phyloP scores from a whole-genome alignment of 1,139 yeast genomes.

The Taiozyma onychis region DNA sequence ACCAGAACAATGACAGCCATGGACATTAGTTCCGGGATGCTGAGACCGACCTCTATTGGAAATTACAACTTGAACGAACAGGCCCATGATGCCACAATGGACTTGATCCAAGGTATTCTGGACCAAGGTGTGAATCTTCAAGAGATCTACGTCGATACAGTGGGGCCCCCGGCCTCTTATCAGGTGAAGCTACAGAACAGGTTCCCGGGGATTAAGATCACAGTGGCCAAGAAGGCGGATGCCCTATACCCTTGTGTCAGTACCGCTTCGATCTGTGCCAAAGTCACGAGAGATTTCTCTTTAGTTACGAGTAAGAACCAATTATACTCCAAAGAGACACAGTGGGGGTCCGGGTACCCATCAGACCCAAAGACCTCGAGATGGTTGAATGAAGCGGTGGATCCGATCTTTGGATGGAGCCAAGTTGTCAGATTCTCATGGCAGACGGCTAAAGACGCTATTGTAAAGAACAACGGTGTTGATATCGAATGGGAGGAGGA shows the following conservation, averaged over 20 bases:
- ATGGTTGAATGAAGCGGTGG: constrained; percentile 64
- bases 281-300: constrained; percentile 84
- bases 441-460: constrained; percentile 82
- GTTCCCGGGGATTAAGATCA: constrained; percentile 68
- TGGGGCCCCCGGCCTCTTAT: constrained; percentile 88
- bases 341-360: constrained; percentile 91
- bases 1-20: constrained; percentile 80
- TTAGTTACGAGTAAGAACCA: constrained; percentile 28
- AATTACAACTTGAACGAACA: constrained; percentile 85
- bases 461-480: constrained; percentile 47
- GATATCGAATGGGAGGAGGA: constrained; percentile 57
- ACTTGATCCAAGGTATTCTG: constrained; percentile 57
- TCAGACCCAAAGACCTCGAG: constrained; percentile 77
- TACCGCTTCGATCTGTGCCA: constrained; percentile 96
- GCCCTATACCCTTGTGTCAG: constrained; percentile 90
- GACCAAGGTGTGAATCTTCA: constrained; percentile 56
- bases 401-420: constrained; percentile 85
- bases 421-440: constrained; percentile 79
- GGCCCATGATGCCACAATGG: constrained; percentile 92
- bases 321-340: constrained; percentile 9
- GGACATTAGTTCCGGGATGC: constrained; percentile 88
- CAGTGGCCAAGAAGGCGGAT: constrained; percentile 96
- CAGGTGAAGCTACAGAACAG: constrained; percentile 63
- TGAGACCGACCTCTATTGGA: constrained; percentile 50
- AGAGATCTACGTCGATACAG: constrained; percentile 88